Base-by-base conservation (phyloP, 257 asterid species). In the Solanum arcanum region DNA sequence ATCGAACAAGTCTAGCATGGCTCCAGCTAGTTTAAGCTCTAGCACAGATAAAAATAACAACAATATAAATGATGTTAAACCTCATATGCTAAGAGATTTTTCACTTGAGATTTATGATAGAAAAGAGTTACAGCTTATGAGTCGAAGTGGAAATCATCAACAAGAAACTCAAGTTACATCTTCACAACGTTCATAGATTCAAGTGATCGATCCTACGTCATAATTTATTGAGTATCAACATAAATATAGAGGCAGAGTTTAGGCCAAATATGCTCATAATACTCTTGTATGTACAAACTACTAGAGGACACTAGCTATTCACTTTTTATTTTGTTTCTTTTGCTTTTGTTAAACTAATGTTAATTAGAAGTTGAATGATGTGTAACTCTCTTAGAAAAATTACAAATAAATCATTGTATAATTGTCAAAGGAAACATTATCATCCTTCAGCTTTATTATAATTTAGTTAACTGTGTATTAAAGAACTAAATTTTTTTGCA, bases 11-110 rank as follows among this genome's bases (percentile, higher is more conserved):
- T 83, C 87, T 59, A 84, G 80, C 27, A 84, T 84, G 87, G 80
- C 80, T 2, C 80, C 80, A 41, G 42, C 75, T 39, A 84, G 87
- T 46, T 10, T 62, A 42, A 84, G 87, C 41, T 41, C 86, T 64
- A 68, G 77, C 47, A 33, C 15, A 49, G 4, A 29, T 31, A 49
- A 44, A 18, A 47, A 81, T 27, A 81, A 80, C 44, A 29, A 49
- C 5, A 84, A 35, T 3, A 68, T 13, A 14, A 68, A 12, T 21
- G 62, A 25, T 39, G 78, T 68, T 60, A 84, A 84, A 39, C 62
- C 80, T 64, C 87, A 84, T n/a, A 62, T 35, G 41, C 73, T 64
- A 20, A 84, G 87, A 44, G 87, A 84, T 39, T 84, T 84, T 84
- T 84, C 87, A 41, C 60, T 84, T 16, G 60, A 84, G 8, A 84